Percentiles rank a stretch among this genome's conserved stretches.
phyloP scores from a whole-genome alignment of 345 rosid genomes.

The Eucalyptus decipiens region DNA sequence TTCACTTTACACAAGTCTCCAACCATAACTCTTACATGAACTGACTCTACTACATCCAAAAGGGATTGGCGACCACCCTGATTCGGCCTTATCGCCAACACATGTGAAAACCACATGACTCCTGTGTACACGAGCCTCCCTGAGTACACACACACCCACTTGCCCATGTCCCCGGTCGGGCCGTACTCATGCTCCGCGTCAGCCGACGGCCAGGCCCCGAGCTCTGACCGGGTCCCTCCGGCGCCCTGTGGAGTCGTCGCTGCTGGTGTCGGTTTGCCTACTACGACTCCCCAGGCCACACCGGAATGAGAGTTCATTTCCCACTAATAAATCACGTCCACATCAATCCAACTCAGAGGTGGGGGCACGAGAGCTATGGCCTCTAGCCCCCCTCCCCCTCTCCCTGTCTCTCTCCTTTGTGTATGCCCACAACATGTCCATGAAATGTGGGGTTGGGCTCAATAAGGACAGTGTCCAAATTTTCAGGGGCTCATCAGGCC shows the following conservation, averaged over 20 bases:
- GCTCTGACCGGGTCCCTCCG: background rate
- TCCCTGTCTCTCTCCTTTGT: background rate
- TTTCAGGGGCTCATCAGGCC: conserved; percentile 28
- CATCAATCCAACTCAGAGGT: background rate
- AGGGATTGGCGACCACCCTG: background rate
- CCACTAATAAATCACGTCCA: background rate
- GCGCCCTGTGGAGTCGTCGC: background rate
- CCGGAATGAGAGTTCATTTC: background rate
- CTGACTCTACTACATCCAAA: background rate
- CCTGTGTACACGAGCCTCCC: background rate
- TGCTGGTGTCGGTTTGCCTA: background rate
- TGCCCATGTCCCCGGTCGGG: background rate
- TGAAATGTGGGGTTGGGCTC: conserved; percentile 21
- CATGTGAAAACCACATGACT: conserved; percentile 20
- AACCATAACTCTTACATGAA: background rate
- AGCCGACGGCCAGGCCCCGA: background rate
- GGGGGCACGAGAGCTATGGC: background rate
- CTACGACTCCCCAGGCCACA: background rate
- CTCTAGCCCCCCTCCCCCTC: background rate
- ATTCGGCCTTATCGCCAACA: background rate
- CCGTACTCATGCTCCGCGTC: background rate
- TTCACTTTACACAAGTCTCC: background rate
- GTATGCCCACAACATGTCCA: conserved; percentile 2
- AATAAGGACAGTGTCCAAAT: conserved; percentile 25
- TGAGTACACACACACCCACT: background rate